Base-by-base conservation (phyloP, 139 green algal species). In the Pseudopediastrum boryanum region DNA sequence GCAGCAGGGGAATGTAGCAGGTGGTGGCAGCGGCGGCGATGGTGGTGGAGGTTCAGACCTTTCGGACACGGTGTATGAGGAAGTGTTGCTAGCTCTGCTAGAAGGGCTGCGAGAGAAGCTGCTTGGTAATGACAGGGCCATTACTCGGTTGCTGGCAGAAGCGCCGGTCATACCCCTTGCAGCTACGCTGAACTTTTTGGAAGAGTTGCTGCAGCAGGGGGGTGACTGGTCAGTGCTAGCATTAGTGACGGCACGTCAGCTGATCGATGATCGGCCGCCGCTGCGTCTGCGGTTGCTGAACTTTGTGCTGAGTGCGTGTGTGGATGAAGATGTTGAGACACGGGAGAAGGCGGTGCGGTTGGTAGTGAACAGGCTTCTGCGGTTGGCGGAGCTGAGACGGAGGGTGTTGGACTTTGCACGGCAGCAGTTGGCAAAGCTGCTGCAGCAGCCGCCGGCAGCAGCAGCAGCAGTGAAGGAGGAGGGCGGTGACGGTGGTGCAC, bases 311-410 rank as follows among this genome's bases (percentile, higher is more conserved):
- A 72, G 81, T 2, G 84, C 86, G 12, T 78, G 80, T 27, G 72
- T 77, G 21, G 71, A 61, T 25, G 31, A 27, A 61, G 39, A 76
- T 1, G 27, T 65, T 13, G 65, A 74, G 38, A 52, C 72, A 1
- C 43, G 62, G 7, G 56, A 84, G 65, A 79, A 85, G 54, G 91
- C 90, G 19, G 79, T 94, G 8, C 74, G 89, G 12, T 81, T 95
- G 71, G 69, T 85, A 4, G 86, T 85, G 36, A 89, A 88, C 79
- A 80, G 85, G 66, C 82, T 95, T n/a, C 90, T 89, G 54, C 61
- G 72, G 3, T 61, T 86, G 75, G 59, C 76, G 6, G 31, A 64
- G 52, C 80, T 91, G 69, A 48, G 62, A 21, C 70, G 46, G 2
- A 8, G 35, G 51, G 88, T 95, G 19, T 71, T 89, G 43, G 69